Evolutionary conservation across 176 grass and related monocot genomes (phyloP).

Genomic region (Musa troglodytarum): DNA sequence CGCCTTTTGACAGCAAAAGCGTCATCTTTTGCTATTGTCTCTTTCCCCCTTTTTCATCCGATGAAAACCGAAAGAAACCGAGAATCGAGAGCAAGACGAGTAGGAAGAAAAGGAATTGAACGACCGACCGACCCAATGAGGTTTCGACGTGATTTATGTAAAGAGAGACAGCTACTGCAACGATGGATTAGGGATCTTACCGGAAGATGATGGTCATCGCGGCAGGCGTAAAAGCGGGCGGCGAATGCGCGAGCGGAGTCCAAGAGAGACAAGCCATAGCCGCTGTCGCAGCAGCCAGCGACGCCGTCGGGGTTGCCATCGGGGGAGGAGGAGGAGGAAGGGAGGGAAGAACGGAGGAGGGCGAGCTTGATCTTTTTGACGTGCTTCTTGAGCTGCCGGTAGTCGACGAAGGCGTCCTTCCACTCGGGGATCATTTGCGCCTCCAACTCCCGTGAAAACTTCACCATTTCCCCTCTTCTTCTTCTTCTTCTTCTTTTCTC

Average conservation of each 20-base stretch:
- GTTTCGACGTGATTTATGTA: background rate
- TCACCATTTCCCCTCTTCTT: conserved; percentile 42
- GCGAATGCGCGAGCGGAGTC: conserved; percentile 19
- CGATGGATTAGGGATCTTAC: background rate
- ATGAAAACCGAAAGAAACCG: too few species aligned
- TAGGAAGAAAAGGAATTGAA: too few species aligned
- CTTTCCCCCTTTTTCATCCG: too few species aligned
- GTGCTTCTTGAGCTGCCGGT: conserved; percentile 40
- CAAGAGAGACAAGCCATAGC: conserved; percentile 20
- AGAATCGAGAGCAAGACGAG: too few species aligned
- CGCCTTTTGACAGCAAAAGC: too few species aligned
- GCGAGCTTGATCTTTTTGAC: conserved; percentile 42
- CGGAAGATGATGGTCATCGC: background rate
- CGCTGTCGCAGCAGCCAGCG: background rate
- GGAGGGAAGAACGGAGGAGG: conserved; percentile 1
- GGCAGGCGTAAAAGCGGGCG: conserved; percentile 9
- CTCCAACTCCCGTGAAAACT: conserved; percentile 89
- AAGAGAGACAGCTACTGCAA: background rate
- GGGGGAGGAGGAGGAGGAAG: background rate
- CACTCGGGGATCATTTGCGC: conserved; percentile 46
- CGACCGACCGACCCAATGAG: too few species aligned
- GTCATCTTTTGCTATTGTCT: too few species aligned
- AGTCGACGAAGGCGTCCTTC: conserved; percentile 40
- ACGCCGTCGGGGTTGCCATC: background rate
- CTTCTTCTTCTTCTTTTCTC: background rate